Base-by-base conservation (phyloP, 176 grass and related monocot genomes). In the Bromus sterilis region DNA sequence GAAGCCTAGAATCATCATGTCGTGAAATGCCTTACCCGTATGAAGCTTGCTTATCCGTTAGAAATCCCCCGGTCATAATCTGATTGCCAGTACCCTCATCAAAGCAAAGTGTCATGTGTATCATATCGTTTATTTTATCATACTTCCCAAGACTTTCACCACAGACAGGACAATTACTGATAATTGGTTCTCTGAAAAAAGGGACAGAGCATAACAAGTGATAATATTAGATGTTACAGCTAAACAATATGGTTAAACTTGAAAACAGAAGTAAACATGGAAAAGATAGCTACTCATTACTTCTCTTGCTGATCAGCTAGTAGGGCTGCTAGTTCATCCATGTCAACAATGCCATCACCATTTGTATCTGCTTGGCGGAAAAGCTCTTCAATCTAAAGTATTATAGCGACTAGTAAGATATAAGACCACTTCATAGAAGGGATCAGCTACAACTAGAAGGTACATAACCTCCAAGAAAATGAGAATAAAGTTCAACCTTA, bases 51-150 rank as follows among this genome's bases (percentile, higher is more conserved):
- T 95, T 99, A 77, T 95, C 96, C 25, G 93, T 99, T 80, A 99
- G 80, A 74, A 99, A 99, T 73, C 96, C 96, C 59, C 96, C 96
- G 46, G 93, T 95, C 96, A 99, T 95, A 65, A 91, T 85, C 69
- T 95, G 96, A 88, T 93, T 95, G 74, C 93, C 96, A 78, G 93
- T 99, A 74, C 96, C 96, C 86, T 99, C 96, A 71, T 99, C 96
- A 60, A 99, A 99, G 82, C 96, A 99, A 81, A 99, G 87, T 63
- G 84, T 95, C 93, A 99, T 95, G 83, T 99, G 96, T 78, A 99
- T 93, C 82, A 99, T 91, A 78, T 99, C 96, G 70, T 99, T 99
- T 86, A 95, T 95, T 76, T 93, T 93, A 80, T 91, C 87, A 67
- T 91, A 86, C 77, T 89, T 95, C 29, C 93, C 96, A 58, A 99